Evolutionary conservation across 2,329 filamentous ascomycete genomes (phyloP), one percentile per base, ranked within the genome.

Genomic region (Fusarium tanahbumbuense): DNA sequence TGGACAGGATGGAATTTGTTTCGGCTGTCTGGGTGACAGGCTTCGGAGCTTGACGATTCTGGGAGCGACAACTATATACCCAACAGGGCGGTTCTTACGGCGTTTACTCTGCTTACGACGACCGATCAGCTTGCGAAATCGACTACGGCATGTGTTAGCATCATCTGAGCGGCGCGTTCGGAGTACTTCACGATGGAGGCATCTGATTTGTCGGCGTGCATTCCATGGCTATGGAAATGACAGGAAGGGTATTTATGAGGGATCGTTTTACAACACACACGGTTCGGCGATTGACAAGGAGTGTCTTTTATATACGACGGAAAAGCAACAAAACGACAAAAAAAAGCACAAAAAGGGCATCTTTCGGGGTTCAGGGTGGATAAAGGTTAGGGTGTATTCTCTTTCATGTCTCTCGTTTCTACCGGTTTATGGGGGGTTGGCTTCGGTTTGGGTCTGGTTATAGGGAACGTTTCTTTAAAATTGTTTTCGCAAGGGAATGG

Each of bases 61-160:
- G 61, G 52, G 50, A 60, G 61, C 52, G 64, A 49, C 60, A 72
- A 71, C 64, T 54, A 64, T 71, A 75, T 75, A 75, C 70, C 68
- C 68, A 64, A 71, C 60, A 64, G 70, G 70, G 60, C 63, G 71
- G 69, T 73, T 63, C 70, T 67, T 64, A 59, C 52, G 68, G 71
- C 64, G 69, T 75, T 74, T 49, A 67, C 57, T 59, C 62, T 67
- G 56, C 56, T 70, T 73, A 67, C 54, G 34, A 67, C 50, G 42
- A 48, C 55, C 48, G 53, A 63, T 60, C 67, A 65, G 62, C 53
- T 50, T 73, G 57, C 62, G 68, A 70, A 55, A 66, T 63, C 69
- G 54, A 67, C 64, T 61, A 54, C 68, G 64, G 67, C 69, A 71
- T 70, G 52, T 73, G 48, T 67, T 64, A 68, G 62, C 71, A 73